phyloP scores from a whole-genome alignment of 176 grass and related monocot genomes.

The Zea luxurians region DNA sequence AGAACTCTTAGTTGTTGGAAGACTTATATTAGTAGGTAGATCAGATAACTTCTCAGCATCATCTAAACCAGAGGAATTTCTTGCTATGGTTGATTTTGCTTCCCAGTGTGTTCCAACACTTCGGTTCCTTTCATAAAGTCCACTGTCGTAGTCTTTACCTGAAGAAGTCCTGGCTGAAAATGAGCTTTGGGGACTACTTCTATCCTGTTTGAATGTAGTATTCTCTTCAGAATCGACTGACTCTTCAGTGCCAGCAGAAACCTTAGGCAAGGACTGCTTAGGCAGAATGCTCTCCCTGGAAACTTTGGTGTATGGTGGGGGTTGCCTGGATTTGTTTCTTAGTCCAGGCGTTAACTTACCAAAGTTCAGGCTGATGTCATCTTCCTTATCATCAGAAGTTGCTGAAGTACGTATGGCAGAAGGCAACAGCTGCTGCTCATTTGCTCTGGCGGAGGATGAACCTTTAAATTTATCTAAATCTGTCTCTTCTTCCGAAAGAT shows the following conservation, averaged over 20 bases:
- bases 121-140: slow-evolving; percentile 31
- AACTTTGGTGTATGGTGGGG: slow-evolving; percentile 47
- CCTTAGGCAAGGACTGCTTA: slow-evolving; percentile 42
- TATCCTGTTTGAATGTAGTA: slow-evolving; percentile 16
- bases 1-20: slow-evolving; percentile 34
- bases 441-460: slow-evolving; percentile 27
- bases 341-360: slow-evolving; percentile 78
- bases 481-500: slow-evolving; percentile 41
- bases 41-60: slow-evolving; percentile 32
- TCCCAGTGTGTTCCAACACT: slow-evolving; percentile 28
- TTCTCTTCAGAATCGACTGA: slow-evolving; percentile 37
- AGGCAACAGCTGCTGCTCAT: slow-evolving; percentile 39
- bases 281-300: slow-evolving; percentile 29
- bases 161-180: slow-evolving; percentile 31
- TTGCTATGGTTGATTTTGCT: slow-evolving; percentile 43
- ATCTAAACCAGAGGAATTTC: slow-evolving; percentile 36
- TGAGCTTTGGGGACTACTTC: slow-evolving; percentile 33
- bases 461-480: slow-evolving; percentile 25
- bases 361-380: slow-evolving; percentile 54
- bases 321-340: slow-evolving; percentile 59
- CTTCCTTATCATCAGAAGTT: slow-evolving; percentile 44
- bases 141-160: slow-evolving; percentile 29
- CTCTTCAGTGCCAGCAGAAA: slow-evolving; percentile 49
- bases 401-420: slow-evolving; percentile 32
- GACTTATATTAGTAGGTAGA: slow-evolving; percentile 23